These are phyloP conservation scores for Macrolepiota fuliginosa DNA, from an alignment of 768 basidiomycete genomes.

Conservation along the genomic window DNA sequence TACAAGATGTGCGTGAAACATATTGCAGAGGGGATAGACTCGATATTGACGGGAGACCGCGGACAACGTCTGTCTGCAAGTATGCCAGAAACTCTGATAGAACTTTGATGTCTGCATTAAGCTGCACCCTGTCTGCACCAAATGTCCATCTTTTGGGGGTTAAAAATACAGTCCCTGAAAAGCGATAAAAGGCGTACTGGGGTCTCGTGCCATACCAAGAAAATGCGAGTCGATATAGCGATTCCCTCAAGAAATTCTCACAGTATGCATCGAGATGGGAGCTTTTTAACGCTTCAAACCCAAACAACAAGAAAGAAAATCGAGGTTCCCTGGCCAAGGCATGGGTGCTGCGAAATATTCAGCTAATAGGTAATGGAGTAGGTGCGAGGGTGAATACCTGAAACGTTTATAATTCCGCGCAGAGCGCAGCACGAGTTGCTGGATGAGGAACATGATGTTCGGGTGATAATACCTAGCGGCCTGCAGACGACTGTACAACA, in stretches of 20 bases:
- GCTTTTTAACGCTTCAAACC: conserved; percentile 88
- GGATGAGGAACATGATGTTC: conserved; percentile 81
- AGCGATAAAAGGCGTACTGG: conserved; percentile 55
- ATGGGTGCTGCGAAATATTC: conserved; percentile 63
- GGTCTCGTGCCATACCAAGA: conserved; percentile 94
- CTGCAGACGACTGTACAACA: conserved; percentile 90
- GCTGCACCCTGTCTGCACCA: conserved; percentile 89
- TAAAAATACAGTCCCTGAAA: conserved; percentile 3
- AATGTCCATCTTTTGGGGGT: conserved; percentile 79
- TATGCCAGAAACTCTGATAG: conserved; percentile 81
- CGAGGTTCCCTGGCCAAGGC: conserved; percentile 87
- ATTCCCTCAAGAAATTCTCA: conserved; percentile 72
- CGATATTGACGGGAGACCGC: conserved; percentile 55
- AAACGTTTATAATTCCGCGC: conserved; percentile 63
- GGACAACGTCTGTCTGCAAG: conserved; percentile 70
- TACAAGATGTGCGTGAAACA: conserved; percentile 39
- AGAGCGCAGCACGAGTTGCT: conserved; percentile 83
- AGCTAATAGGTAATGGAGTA: background rate
- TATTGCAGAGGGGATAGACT: conserved; percentile 58
- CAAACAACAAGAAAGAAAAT: conserved; percentile 89
- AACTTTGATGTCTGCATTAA: conserved; percentile 85
- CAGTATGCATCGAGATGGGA: conserved; percentile 82
- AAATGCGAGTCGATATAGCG: conserved; percentile 77
- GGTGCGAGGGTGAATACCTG: conserved; percentile 52
- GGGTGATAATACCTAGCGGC: conserved; percentile 87